Base-by-base conservation (phyloP, 805 yeast species). In the Grigorovia yakushimaensis region DNA sequence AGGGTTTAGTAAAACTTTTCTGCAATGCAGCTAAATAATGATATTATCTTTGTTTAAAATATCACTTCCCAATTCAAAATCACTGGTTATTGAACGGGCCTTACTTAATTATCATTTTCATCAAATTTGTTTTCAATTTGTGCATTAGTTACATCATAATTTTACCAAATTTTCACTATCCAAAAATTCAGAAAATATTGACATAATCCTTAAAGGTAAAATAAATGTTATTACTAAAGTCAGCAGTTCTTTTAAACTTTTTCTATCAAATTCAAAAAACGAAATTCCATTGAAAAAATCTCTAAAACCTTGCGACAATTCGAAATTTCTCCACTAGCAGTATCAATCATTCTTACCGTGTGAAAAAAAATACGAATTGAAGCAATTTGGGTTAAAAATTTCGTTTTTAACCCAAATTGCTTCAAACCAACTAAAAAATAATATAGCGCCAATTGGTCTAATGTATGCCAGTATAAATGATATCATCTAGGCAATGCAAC, bases 251-350 rank as follows among this genome's bases (percentile, higher is more conserved):
- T 67, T 61, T 39, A 73, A 53, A 24, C 63, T 62, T 18, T 52
- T 57, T 35, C 55, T 60, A 18, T 64, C 49, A 47, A 70, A 65
- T 4, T 59, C 57, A 0, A 73, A 60, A 6, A 74, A 39, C 21
- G 70, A 64, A 19, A 67, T 43, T 41, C 71, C 74, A 53, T 70
- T 71, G 10, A 66, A 55, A 48, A 68, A 70, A 47, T 73, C 77
- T 51, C 78, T 64, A 47, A 67, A 71, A 11, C 61, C 60, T 45
- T 71, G 72, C 0, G 77, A 65, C 3, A 73, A 55, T 5, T 51
- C 53, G 1, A 71, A 54, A 46, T 58, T 63, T 2, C n/a, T n/a
- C n/a, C n/a, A n/a, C n/a, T n/a, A n/a, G 71, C 53, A 6, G 57
- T 51, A 7, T 57, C 50, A 4, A 65, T 63, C 58, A 73, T 23